Evolutionary conservation across 1,139 yeast genomes (phyloP), one percentile per base, ranked within the genome.

Genomic region (Yamadazyma kanchanaburiensis): DNA sequence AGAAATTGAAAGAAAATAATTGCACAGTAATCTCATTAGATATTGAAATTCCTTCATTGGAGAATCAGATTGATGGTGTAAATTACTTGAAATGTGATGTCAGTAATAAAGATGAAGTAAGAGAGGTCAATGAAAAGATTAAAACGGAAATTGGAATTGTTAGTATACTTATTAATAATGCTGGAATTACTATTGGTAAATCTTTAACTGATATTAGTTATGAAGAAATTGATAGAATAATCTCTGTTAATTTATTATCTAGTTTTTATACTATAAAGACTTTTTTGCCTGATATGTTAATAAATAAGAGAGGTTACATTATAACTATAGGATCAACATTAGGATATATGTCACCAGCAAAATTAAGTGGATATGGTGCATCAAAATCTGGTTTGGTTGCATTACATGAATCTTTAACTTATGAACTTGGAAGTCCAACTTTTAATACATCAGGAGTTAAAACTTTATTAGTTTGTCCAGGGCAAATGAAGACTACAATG

Each of bases 301-400:
- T 45, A n/a, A 40, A 52, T 12, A 63, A 68, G 32, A 62, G 94
- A 24, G 96, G 96, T 0, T 85, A 80, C 49, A 69, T 91, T 12
- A 77, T 89, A 17, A 84, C 89, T 3, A 64, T 89, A 21, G 87
- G 91, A 0, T 85, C 95, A 0, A 86, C 86, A 0, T 62, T 89
- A 33, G 96, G 96, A 0, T 80, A 82, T 40, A 69, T 84, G 66
- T 74, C 94, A 0, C 96, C 96, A 0, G 91, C 95, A 5, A 63
- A 80, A 20, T 62, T 86, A 33, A 74, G 84, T 42, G 85, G 85
- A 0, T 89, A 89, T 47, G 95, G 96, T 0, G 95, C 96, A 0
- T 75, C 94, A 6, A 89, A 89, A 53, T 81, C 95, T 0, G 96
- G 95, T 0, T 55, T 86, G 18, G 72, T 89, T 31, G 88, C 94